phyloP scores from a whole-genome alignment of 2,329 filamentous ascomycete species.

The Ophiostoma populinum region DNA sequence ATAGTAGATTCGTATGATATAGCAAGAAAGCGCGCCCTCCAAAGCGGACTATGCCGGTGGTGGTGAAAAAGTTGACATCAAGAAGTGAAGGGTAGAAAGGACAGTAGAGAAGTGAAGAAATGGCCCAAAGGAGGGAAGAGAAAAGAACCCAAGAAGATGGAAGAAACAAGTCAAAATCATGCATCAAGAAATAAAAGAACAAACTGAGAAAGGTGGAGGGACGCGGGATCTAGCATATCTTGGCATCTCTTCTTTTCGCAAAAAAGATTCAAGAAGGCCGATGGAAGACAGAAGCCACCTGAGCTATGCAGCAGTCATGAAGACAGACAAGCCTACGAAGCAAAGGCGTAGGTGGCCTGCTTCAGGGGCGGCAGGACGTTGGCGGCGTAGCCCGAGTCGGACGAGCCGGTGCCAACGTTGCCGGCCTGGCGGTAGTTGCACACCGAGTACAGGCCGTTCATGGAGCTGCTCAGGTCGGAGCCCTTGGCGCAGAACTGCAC shows the following conservation, averaged over 20 bases:
- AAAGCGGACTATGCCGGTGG: no score
- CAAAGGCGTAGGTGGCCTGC: constrained; percentile 15
- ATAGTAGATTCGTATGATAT: no score
- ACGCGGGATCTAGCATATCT: no score
- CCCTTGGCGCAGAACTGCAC: constrained; percentile 35
- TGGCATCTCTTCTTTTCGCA: no score
- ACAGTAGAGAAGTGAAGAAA: background rate
- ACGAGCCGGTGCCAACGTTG: constrained; percentile 33
- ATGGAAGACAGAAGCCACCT: background rate
- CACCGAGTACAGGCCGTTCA: constrained; percentile 58
- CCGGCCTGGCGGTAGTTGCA: constrained; percentile 67
- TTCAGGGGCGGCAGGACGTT: constrained; percentile 31
- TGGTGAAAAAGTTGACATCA: no score
- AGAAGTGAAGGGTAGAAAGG: background rate
- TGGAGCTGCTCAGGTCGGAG: constrained; percentile 34
- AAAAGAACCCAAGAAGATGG: background rate
- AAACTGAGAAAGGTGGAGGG: constrained; percentile 3
- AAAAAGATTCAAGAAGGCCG: background rate
- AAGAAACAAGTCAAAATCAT: background rate
- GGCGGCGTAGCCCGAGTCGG: constrained; percentile 27
- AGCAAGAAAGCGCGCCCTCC: no score
- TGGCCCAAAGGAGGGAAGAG: background rate
- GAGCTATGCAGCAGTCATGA: background rate
- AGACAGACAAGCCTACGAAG: constrained; percentile 1
- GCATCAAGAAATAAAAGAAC: constrained; percentile 1